A percentile compares a stretch with the other conserved stretches of the same genome.
phyloP scores from a whole-genome alignment of 2,329 filamentous ascomycete species.

The Xylogone sp. region DNA sequence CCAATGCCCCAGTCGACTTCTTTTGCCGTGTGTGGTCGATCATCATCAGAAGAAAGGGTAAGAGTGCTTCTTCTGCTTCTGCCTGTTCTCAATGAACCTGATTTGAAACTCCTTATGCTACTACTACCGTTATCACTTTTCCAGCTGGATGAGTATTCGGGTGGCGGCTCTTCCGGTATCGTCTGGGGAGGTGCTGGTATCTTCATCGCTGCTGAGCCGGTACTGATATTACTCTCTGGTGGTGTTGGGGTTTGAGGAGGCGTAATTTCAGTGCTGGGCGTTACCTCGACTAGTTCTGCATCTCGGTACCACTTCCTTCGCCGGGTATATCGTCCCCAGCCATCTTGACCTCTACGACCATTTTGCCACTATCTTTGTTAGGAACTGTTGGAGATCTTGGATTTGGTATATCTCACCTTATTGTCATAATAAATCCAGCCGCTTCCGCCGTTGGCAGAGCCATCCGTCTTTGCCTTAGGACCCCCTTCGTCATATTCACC shows the following conservation, averaged over 20 bases:
- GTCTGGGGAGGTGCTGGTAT: slow-evolving; percentile 2
- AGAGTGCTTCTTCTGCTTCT: slow-evolving; percentile 11
- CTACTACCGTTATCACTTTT: slow-evolving; percentile 14
- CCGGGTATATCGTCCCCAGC: slow-evolving; percentile 92
- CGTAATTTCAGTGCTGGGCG: slow-evolving; percentile 38
- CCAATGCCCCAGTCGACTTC: slow-evolving; percentile 72
- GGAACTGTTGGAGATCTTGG: too few species aligned
- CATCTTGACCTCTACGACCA: slow-evolving; percentile 77
- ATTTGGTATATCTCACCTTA: slow-evolving; percentile 56
- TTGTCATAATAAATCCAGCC: slow-evolving; percentile 99
- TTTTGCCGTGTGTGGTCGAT: slow-evolving; percentile 50
- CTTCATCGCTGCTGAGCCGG: slow-evolving; percentile 18
- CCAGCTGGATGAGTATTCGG: slow-evolving; percentile 8
- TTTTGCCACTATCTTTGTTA: slow-evolving; percentile 70
- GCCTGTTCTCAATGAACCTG: slow-evolving; percentile 16
- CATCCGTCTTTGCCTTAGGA: slow-evolving; percentile 31
- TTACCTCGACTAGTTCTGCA: slow-evolving; percentile 83
- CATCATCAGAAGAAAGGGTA: slow-evolving; percentile 28
- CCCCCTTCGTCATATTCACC: slow-evolving; percentile 46
- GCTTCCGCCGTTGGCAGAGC: slow-evolving; percentile 43
- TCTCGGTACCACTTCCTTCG: slow-evolving; percentile 95
- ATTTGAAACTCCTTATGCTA: slow-evolving; percentile 14
- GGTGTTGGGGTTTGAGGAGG: slow-evolving; percentile 38
- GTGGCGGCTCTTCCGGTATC: slow-evolving; percentile 1
- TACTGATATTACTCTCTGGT: slow-evolving; percentile 26